Base-by-base conservation (phyloP, 306 rosid genomes). In the Fagus sylvatica region DNA sequence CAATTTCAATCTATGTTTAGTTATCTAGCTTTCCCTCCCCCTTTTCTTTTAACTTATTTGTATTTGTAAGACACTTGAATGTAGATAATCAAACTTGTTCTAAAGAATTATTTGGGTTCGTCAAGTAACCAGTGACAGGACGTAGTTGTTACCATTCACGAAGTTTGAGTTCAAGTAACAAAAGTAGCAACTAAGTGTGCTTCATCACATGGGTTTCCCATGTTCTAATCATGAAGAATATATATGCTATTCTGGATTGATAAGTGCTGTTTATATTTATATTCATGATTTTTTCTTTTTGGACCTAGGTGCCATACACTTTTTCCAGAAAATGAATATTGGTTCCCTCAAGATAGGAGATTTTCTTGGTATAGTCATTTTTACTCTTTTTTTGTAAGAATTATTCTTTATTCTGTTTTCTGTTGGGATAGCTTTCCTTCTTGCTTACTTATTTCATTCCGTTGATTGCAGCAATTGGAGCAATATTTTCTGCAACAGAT, bases 401-500 rank as follows among this genome's bases (percentile, higher is more conserved):
- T 61, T 28, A 37, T 77, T 74, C 77, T 62, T 39, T 32, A 56
- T 71, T 69, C 62, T 42, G 15, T 9, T 19, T 66, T 71, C 12
- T 32, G 6, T 75, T 71, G 75, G 42, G 16, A 34, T 30, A 2
- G 33, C 56, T 69, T 81, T 60, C 61, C 74, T 55, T 77, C 76
- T 67, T n/a, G 33, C 41, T 48, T 28, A 69, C 39, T 69, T 69
- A 76, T 72, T 49, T 56, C 17, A n/a, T 39, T 76, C 51, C 73
- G 49, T 76, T 85, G 73, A 55, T 84, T 87, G 84, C 89, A 96
- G 99, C 99, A 57, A 81, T 96, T 78, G 99, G 99, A 74, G 97
- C 93, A 70, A 96, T 91, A 85, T 96, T 90, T 84, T 91, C 98
- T 53, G 98, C 97, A 28, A 93, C 98, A 71, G 98, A 93, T 86